Evolutionary conservation across 2,329 filamentous ascomycete species (phyloP), one percentile per base, ranked within the genome.

Genomic region (Fusarium sp.): DNA sequence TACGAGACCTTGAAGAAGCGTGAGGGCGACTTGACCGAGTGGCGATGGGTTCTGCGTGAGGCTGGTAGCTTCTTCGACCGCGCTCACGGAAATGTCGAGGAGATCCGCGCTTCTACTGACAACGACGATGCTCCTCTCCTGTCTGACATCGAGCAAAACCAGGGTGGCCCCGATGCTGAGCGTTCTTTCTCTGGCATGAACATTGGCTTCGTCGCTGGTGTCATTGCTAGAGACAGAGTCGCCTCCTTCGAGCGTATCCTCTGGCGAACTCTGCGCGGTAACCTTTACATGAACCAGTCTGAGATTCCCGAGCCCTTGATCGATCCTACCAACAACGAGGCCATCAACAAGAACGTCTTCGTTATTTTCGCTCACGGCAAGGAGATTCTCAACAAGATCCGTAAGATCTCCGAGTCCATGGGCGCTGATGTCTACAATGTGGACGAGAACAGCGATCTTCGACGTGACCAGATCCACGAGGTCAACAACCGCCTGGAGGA

Each of bases 281-380:
- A 99, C 84, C 87, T 99, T 73, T 99, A 98, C 88, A 99, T 99
- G 96, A 99, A 99, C 85, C 97, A 99, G 87, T 96, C 96, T 45
- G 96, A 99, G 87, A 99, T 99, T 72, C 92, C 95, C 13, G 96
- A 99, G 82, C 91, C 94, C 42, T 92, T 99, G 77, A 88, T 98
- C 81, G 94, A 99, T 82, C 96, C 96, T 22, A 89, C 93, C 81
- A 98, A 91, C 85, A 98, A 98, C 82, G 96, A 98, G 84, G 88
- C 94, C 74, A 89, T 97, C 78, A 91, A 93, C 87, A 99, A 99
- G 91, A 99, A 98, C 78, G 96, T 99, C 63, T 99, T 99, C 80
- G 96, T 99, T 80, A 99, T 99, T 83, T 99, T 99, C 79, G 96
- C 96, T 18, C 96, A 99, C 80, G 96, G 96, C 81, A 98, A 98